A percentile compares a stretch with the other conserved stretches of the same genome.
Evolutionary conservation across 2,329 filamentous ascomycete genomes (phyloP).

Genomic region (Fusarium oligoseptatum): DNA sequence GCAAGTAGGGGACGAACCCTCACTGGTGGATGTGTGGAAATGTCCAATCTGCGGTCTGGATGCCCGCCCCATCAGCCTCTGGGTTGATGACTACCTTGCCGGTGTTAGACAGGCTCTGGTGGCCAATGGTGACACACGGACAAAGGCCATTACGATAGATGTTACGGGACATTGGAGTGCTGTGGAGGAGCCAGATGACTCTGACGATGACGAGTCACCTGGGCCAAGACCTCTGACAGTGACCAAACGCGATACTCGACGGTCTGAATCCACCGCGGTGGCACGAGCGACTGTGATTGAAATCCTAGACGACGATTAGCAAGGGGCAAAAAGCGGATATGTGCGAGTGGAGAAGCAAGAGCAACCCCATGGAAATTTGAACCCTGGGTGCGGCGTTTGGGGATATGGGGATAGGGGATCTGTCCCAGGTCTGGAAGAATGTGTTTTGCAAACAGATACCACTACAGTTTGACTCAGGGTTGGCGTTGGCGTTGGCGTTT

Average conservation of each 20-base stretch:
- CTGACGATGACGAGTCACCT: conserved; percentile 41
- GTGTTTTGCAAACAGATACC: conserved; percentile 38
- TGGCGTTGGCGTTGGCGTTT: conserved; percentile 29
- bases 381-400: conserved; percentile 25
- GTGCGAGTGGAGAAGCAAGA: background rate
- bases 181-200: conserved; percentile 49
- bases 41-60: conserved; percentile 88
- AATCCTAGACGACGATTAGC: conserved; percentile 46
- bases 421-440: conserved; percentile 19
- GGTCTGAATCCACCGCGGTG: conserved; percentile 18
- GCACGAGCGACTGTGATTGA: conserved; percentile 43
- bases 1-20: conserved; percentile 58
- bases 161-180: conserved; percentile 52
- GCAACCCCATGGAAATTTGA: background rate
- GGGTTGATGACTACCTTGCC: conserved; percentile 80
- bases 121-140: conserved; percentile 30
- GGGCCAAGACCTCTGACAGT: conserved; percentile 8
- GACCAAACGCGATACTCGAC: conserved; percentile 10
- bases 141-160: conserved; percentile 49
- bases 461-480: conserved; percentile 21
- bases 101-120: conserved; percentile 69
- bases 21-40: conserved; percentile 79
- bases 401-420: conserved; percentile 13
- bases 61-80: conserved; percentile 78
- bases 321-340: background rate